Evolutionary conservation across 2,329 filamentous ascomycete genomes (phyloP).

Genomic region (Monosporascus ibericus): DNA sequence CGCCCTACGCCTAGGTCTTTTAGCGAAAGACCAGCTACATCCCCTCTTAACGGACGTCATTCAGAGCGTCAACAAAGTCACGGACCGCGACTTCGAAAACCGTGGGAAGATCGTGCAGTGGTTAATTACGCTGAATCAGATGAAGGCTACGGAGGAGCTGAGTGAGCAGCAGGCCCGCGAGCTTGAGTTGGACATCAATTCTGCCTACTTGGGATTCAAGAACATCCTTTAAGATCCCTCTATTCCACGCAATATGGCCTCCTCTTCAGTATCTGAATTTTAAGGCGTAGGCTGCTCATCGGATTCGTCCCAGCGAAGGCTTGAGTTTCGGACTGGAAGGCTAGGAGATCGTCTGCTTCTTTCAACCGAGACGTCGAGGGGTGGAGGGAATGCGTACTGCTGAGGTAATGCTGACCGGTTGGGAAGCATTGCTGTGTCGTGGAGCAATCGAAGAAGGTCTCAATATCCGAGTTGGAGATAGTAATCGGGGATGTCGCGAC

Average conservation of each 20-base stretch:
- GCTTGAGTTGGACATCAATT: constrained; percentile 86
- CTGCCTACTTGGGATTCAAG: constrained; percentile 92
- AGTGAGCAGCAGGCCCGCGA: constrained; percentile 82
- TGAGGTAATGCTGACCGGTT: too few species aligned
- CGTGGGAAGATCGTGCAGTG: constrained; percentile 97
- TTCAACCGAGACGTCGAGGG: too few species aligned
- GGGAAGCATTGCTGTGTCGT: too few species aligned
- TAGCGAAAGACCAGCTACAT: constrained; percentile 95
- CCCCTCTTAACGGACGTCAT: constrained; percentile 93
- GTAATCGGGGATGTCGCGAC: too few species aligned
- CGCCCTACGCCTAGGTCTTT: constrained; percentile 82
- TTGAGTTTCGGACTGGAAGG: too few species aligned
- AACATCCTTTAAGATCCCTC: constrained; percentile 46
- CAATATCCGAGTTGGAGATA: too few species aligned
- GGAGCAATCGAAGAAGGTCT: too few species aligned
- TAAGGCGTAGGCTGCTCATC: background rate
- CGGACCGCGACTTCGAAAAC: constrained; percentile 88
- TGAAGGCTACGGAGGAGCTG: constrained; percentile 91
- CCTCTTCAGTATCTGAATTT: background rate
- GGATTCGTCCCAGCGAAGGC: background rate
- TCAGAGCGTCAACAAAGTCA: constrained; percentile 94
- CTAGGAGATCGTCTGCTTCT: too few species aligned
- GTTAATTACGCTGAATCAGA: constrained; percentile 95
- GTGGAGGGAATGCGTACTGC: too few species aligned
- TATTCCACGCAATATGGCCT: background rate